Evolutionary conservation across 2,329 filamentous ascomycete genomes (phyloP).

Genomic region (Aquanectria penicillioides): DNA sequence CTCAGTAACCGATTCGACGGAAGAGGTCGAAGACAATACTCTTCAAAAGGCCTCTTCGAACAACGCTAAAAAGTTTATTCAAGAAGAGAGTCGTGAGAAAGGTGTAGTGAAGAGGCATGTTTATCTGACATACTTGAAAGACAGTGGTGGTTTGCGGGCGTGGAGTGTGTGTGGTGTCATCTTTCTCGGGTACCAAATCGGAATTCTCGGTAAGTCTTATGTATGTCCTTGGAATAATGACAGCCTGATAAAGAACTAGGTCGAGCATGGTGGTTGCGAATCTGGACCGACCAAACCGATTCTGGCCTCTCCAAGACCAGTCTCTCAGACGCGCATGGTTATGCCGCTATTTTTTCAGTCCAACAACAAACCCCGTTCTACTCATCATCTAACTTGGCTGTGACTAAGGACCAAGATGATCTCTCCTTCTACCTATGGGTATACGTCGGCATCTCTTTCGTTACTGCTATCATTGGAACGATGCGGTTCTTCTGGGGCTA

Average conservation of each 20-base stretch:
- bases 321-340: constrained; percentile 48
- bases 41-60: constrained; percentile 63
- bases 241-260: constrained; percentile 43
- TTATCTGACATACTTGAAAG: constrained; percentile 74
- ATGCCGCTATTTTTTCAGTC: constrained; percentile 56
- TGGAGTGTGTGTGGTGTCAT: constrained; percentile 66
- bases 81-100: constrained; percentile 77
- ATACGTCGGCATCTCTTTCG: constrained; percentile 75
- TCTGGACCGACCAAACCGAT: constrained; percentile 63
- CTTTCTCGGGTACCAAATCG: constrained; percentile 64
- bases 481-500: constrained; percentile 72
- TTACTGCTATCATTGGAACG: constrained; percentile 68
- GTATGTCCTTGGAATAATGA: background rate
- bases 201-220: constrained; percentile 63
- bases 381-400: constrained; percentile 44
- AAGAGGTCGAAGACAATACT: constrained; percentile 49
- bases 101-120: constrained; percentile 74
- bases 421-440: constrained; percentile 75
- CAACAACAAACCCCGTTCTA: constrained; percentile 59
- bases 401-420: constrained; percentile 47
- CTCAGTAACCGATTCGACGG: constrained; percentile 53
- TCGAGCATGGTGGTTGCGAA: constrained; percentile 71
- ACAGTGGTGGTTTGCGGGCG: constrained; percentile 70
- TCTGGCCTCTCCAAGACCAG: constrained; percentile 33
- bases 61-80: constrained; percentile 75